Percentiles rank a stretch among this genome's conserved stretches.
phyloP scores from a whole-genome alignment of 129 eudicot genomes.

The Artemisia tridentata region DNA sequence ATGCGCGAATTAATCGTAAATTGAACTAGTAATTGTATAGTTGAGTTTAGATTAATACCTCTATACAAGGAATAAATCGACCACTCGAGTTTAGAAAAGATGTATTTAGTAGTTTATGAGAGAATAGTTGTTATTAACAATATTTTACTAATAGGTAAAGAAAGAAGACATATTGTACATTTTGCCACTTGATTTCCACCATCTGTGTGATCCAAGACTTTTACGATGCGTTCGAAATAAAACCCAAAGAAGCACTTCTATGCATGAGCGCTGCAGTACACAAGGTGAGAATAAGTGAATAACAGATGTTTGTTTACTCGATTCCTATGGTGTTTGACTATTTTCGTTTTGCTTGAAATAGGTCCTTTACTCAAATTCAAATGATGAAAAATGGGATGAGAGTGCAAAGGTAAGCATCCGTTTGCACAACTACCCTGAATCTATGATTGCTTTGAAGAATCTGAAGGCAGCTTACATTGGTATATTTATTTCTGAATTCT shows the following conservation, averaged over 20 bases:
- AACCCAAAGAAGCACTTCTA: conserved; percentile 80
- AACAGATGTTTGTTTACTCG: neutral
- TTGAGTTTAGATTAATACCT: too few species aligned
- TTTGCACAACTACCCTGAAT: conserved; percentile 63
- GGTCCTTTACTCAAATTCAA: conserved; percentile 38
- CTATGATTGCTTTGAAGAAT: conserved; percentile 85
- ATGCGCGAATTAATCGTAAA: too few species aligned
- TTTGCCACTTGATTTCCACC: too few species aligned
- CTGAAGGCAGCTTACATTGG: conserved; percentile 97
- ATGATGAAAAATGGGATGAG: conserved; percentile 34
- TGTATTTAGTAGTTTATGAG: too few species aligned
- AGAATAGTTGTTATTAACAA: too few species aligned
- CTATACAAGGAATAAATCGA: too few species aligned
- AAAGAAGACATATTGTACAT: too few species aligned
- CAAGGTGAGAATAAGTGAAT: conserved; percentile 42
- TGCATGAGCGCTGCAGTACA: conserved; percentile 89
- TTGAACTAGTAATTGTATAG: too few species aligned
- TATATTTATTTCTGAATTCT: conserved; percentile 20
- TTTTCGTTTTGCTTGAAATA: conserved; percentile 20
- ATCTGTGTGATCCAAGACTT: too few species aligned
- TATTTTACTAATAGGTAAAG: too few species aligned
- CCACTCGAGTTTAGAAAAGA: too few species aligned
- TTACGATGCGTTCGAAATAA: too few species aligned
- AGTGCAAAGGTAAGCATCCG: conserved; percentile 67
- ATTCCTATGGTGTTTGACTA: neutral